phyloP scores from a whole-genome alignment of 1,284 basidiomycete species.

The Puccinia novopanici region DNA sequence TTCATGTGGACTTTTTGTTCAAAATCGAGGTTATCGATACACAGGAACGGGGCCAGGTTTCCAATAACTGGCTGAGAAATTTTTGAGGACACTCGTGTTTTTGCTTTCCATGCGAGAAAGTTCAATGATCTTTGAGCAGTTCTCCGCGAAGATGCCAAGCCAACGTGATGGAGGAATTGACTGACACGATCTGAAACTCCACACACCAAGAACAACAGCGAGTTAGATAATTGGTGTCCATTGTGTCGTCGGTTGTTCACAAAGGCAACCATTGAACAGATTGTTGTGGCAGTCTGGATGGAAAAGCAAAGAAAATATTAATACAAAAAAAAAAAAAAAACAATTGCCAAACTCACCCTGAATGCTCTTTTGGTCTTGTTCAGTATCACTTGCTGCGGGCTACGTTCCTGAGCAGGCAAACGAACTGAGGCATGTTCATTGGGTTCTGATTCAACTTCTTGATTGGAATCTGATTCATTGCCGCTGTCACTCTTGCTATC shows the following conservation, averaged over 20 bases:
- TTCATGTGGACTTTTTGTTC: slow-evolving; percentile 1
- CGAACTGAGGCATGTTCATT: neutral
- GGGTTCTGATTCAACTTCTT: neutral
- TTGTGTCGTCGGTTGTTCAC: neutral
- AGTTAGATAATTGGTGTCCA: neutral
- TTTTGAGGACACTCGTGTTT: no score
- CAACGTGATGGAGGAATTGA: neutral
- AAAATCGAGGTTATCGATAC: slow-evolving; percentile 6
- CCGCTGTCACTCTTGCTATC: no score
- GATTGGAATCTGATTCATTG: neutral
- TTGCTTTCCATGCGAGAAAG: no score
- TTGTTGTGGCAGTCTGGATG: neutral
- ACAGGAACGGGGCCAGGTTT: neutral
- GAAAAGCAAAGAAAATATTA: neutral
- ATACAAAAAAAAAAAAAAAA: neutral
- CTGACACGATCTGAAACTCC: neutral
- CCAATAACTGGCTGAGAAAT: no score
- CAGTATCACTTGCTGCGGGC: no score
- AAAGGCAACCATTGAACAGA: neutral
- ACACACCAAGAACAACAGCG: neutral
- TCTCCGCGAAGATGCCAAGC: neutral
- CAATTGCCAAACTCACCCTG: neutral
- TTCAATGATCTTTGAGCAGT: neutral
- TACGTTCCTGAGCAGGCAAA: neutral
- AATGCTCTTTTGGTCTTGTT: neutral